Percentiles rank a stretch among this genome's conserved stretches.
phyloP scores from a whole-genome alignment of 768 basidiomycete genomes.

The Panaeolus papilionaceus region DNA sequence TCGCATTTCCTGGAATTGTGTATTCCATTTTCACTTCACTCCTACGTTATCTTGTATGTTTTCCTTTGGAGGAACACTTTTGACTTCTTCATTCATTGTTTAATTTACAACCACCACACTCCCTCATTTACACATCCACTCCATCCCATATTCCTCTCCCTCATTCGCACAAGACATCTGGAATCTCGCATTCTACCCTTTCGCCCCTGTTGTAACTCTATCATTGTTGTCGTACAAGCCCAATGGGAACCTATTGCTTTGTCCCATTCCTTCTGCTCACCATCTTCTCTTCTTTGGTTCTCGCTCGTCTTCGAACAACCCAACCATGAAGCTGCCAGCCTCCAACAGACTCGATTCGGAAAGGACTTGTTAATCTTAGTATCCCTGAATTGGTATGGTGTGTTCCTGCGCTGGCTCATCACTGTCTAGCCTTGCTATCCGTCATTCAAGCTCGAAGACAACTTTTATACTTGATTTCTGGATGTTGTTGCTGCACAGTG shows the following conservation, averaged over 20 bases:
- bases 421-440: no score
- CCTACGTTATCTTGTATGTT: background rate
- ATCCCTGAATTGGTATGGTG: no score
- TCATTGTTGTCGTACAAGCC: background rate
- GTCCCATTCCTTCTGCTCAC: background rate
- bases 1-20: background rate
- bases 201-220: constrained; percentile 7
- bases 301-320: background rate
- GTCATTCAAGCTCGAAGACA: no score
- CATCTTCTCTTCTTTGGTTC: background rate
- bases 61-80: background rate
- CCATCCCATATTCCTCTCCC: background rate
- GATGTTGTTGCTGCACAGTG: no score
- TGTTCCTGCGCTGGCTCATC: no score
- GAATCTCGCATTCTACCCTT: background rate
- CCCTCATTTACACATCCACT: background rate
- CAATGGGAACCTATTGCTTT: background rate
- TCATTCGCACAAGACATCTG: background rate
- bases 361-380: background rate
- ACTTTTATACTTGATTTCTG: no score
- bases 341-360: background rate
- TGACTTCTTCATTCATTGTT: background rate
- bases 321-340: background rate
- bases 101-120: constrained; percentile 10
- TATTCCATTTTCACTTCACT: constrained; percentile 11